Base-by-base conservation (phyloP, 805 yeast species). In the Candida verbasci region DNA sequence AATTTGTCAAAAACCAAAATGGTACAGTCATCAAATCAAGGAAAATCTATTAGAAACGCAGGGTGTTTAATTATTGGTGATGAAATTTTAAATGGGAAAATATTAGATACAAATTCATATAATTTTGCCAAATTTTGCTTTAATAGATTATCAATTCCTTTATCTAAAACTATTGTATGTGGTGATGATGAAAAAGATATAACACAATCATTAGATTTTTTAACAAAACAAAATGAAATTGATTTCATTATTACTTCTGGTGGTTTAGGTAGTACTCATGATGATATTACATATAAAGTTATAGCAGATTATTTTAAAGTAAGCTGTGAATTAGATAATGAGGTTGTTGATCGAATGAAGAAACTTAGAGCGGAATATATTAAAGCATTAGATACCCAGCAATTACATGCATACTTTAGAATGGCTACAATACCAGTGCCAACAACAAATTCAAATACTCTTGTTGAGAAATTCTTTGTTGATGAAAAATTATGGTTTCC, bases 211-310 rank as follows among this genome's bases (percentile, higher is more conserved):
- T 56, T 84, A 16, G 49, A 60, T 9, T 58, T 80, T 30, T 63
- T 76, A n/a, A 47, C 53, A 3, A 48, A 56, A 24, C 46, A 60
- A 15, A 55, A 65, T n/a, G 60, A 66, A 29, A 80, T 77, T 46
- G 87, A 83, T 50, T 70, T 85, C 29, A 70, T 84, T 6, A 74
- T 84, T 16, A 85, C 94, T 1, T 71, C 82, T 37, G 83, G 86
- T 22, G 81, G 71, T 1, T 85, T 87, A 40, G 96, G 96, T 0
- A 85, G 95, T 4, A 87, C 96, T 0, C 95, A 86, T 48, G 96
- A 87, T 53, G 96, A 87, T 54, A 82, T 87, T 42, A 86, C 95
- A 0, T 87, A 87, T 55, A 78, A 76, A 35, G 68, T 85, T 1
- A 55, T 87, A n/a, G 86, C 91, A 1, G 72, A 70, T 45, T 82